Conservation (phyloP, 768 basidiomycete species). For the Dioszegia crocea region DNA sequence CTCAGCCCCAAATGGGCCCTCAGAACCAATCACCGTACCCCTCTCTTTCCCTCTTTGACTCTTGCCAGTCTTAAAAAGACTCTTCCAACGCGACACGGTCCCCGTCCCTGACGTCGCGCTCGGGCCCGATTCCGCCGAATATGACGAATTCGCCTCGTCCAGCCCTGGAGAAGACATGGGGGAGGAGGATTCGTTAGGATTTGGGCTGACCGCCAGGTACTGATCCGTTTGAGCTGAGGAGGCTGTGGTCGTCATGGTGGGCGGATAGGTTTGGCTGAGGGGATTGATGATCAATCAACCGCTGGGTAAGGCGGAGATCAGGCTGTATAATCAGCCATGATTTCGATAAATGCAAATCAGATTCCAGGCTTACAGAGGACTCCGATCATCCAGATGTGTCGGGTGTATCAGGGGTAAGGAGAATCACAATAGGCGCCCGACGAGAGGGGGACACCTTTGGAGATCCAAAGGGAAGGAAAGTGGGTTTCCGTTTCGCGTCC, state of each 20-base stretch:
- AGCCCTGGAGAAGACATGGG: not conserved
- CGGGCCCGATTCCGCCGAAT: not conserved
- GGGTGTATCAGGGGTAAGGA: too few species aligned
- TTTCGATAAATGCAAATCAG: too few species aligned
- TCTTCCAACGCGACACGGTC: conserved; percentile 10
- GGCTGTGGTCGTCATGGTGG: not conserved
- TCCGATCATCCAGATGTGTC: too few species aligned
- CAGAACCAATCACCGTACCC: conserved; percentile 2
- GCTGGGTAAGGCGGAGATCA: too few species aligned
- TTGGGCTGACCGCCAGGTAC: not conserved
- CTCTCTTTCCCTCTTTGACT: conserved; percentile 3
- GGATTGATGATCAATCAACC: too few species aligned
- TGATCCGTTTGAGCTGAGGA: not conserved
- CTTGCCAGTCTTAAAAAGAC: conserved; percentile 7
- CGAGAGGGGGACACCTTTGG: too few species aligned
- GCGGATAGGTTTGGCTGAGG: not conserved
- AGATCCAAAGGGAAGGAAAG: too few species aligned
- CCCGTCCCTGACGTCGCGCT: not conserved
- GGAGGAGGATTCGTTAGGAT: not conserved
- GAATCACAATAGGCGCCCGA: too few species aligned
- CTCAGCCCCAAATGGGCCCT: not conserved
- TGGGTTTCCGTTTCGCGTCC: too few species aligned
- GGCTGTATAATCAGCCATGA: too few species aligned
- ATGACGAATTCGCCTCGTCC: too few species aligned
- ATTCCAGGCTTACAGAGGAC: too few species aligned